These are phyloP conservation scores for Conringia planisiliqua DNA, from an alignment of 345 rosid species.

Conservation along the genomic window DNA sequence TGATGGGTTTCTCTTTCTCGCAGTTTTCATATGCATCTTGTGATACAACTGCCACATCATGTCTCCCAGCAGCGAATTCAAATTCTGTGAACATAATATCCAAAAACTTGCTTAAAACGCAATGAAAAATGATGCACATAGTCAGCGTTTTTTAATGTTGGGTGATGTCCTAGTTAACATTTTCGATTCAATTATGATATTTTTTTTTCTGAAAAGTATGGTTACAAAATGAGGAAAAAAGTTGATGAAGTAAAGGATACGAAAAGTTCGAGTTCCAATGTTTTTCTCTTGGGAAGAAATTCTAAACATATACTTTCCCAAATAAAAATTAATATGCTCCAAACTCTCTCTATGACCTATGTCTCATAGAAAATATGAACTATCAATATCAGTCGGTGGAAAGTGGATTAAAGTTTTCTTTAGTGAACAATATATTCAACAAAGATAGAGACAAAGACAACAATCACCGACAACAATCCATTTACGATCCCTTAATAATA, in stretches of 20 bases:
- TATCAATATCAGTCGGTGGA: too few species aligned
- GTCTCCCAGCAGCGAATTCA: constrained; percentile 46
- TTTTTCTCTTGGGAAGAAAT: too few species aligned
- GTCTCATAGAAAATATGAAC: too few species aligned
- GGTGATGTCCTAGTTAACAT: not conserved
- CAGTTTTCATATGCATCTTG: constrained; percentile 40
- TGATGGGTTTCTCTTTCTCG: constrained; percentile 28
- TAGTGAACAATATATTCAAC: not conserved
- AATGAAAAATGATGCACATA: not conserved
- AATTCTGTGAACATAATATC: constrained; percentile 37
- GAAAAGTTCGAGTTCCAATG: not conserved
- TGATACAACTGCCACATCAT: constrained; percentile 51
- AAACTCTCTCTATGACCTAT: too few species aligned
- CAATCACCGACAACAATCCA: not conserved
- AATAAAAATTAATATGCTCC: too few species aligned
- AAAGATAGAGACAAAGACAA: not conserved
- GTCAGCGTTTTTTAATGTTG: not conserved
- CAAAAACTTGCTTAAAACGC: not conserved
- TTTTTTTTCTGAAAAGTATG: not conserved
- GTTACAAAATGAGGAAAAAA: not conserved
- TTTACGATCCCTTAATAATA: not conserved
- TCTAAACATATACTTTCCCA: too few species aligned
- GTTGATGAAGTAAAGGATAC: not conserved
- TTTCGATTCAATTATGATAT: not conserved
- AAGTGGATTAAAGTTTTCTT: not conserved